Base-by-base conservation (phyloP, 768 basidiomycete genomes). In the Rhizopogon vesiculosus region DNA sequence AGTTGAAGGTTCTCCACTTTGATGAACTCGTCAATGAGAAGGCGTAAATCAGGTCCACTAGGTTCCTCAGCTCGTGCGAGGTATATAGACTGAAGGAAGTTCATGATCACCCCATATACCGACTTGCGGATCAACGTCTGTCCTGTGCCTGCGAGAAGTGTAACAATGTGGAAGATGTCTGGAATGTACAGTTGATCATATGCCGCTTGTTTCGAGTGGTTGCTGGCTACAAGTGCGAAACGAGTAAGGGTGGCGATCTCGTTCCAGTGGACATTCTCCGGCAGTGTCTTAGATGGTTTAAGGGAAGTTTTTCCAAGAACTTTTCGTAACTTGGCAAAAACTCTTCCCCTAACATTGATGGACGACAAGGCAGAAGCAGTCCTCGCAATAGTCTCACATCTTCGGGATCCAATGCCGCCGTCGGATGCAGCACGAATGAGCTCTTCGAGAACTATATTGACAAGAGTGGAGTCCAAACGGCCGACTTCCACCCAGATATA, bases 191-290 rank as follows among this genome's bases (percentile, higher is more conserved):
- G 75, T 61, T 91, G 89, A 51, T 81, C 83, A 58, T 86, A 84
- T 12, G 78, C 76, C 2, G 81, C 74, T 33, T 85, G 80, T 45
- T 80, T 80, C 0, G 83, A 78, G 45, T 86, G 82, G 58, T 89
- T 85, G 50, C 86, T 82, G 18, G 90, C 82, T 9, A 86, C 78
- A 10, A 91, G 78, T 42, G 81, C 76, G n/a, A 96, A 78, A 5
- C 92, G 86, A 40, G 88, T 77, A 39, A 95, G 74, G 1, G 87
- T 86, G 0, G 90, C 86, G 3, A 95, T 86, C 64, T 93, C 92
- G 54, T 78, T 82, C 88, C 90, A 92, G 58, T 85, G 84, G 2
- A 80, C 73, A 65, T 89, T 89, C 43, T 92, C 86, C 3, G 79
- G 73, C 4, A 94, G 76, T 7, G 78, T 78, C 53, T 75, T 83